Evolutionary conservation across 2,329 filamentous ascomycete genomes (phyloP).

Genomic region (Parastagonospora avenae): DNA sequence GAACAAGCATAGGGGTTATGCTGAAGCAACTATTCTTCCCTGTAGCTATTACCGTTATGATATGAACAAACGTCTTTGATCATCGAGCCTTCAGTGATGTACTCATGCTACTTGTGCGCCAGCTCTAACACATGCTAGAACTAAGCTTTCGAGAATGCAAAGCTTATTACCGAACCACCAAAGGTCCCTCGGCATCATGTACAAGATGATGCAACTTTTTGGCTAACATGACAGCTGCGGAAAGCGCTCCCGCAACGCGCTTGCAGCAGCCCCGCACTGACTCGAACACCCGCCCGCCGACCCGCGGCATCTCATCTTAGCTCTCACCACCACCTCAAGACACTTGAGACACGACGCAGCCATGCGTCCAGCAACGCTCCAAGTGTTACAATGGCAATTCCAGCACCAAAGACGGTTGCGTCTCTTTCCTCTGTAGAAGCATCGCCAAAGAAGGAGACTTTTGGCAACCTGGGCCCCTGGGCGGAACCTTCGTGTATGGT

Average conservation of each 20-base stretch:
- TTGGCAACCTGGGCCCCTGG: constrained; percentile 50
- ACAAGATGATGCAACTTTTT: background rate
- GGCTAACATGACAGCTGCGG: background rate
- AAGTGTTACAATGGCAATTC: constrained; percentile 10
- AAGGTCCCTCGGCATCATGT: background rate
- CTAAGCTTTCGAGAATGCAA: no score
- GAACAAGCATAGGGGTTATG: constrained; percentile 13
- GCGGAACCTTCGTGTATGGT: constrained; percentile 50
- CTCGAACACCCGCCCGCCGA: constrained; percentile 4
- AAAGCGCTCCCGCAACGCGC: background rate
- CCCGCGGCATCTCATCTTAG: constrained; percentile 19
- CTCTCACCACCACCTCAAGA: background rate
- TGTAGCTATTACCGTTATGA: constrained; percentile 22
- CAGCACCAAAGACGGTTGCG: constrained; percentile 14
- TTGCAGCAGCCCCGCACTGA: constrained; percentile 6
- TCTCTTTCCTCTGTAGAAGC: constrained; percentile 24
- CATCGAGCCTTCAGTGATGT: background rate
- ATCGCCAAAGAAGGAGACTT: constrained; percentile 32
- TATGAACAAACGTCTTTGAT: constrained; percentile 16
- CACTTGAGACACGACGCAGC: background rate
- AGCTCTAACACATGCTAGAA: no score
- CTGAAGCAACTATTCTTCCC: constrained; percentile 9
- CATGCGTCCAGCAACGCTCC: background rate
- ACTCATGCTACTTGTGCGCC: background rate
- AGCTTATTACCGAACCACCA: no score